Base-by-base conservation (phyloP, 768 basidiomycete species). In the Lyophyllum atratum region DNA sequence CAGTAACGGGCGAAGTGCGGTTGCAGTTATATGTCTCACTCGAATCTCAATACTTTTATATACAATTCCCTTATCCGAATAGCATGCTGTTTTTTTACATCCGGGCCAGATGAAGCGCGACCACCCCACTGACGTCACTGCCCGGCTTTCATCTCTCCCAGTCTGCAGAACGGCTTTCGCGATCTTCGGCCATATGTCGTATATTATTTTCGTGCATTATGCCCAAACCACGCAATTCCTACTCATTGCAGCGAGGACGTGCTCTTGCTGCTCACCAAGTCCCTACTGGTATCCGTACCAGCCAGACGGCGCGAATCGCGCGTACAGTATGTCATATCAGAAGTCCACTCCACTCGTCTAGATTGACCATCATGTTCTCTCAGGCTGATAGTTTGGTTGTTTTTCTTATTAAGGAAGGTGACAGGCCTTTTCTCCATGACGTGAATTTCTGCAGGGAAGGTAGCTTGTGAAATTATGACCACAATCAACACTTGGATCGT, bases 401-500 rank as follows among this genome's bases (percentile, higher is more conserved):
- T 56, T 58, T 58, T 58, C 60, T 48, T 51, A 58, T 58, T 44
- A 43, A 33, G 60, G 56, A 61, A 61, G 50, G 49, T 47, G 55
- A 33, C 22, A 26, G 31, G 11, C 5, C 24, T 26, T 34, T 55
- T 19, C 45, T 12, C 11, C 31, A 40, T 25, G 28, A 48, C 26
- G 47, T 40, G 34, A 37, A 3, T 15, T 37, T 9, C 34, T 31
- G 46, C 46, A 26, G 14, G 15, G 21, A 21, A 21, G 51, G 1
- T 39, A 40, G 24, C 19, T 25, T 40, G 43, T 29, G 37, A 47
- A 48, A 29, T 19, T 39, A 26, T 44, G 15, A 14, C 26, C 12
- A 14, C 37, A 21, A 19, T 19, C 6, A 15, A 22, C 5, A 19
- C 4, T 19, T 12, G n/a, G n/a, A n/a, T n/a, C n/a, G n/a, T n/a